Base-by-base conservation (phyloP, 163 green algal genomes). In the Prototheca cutis region DNA sequence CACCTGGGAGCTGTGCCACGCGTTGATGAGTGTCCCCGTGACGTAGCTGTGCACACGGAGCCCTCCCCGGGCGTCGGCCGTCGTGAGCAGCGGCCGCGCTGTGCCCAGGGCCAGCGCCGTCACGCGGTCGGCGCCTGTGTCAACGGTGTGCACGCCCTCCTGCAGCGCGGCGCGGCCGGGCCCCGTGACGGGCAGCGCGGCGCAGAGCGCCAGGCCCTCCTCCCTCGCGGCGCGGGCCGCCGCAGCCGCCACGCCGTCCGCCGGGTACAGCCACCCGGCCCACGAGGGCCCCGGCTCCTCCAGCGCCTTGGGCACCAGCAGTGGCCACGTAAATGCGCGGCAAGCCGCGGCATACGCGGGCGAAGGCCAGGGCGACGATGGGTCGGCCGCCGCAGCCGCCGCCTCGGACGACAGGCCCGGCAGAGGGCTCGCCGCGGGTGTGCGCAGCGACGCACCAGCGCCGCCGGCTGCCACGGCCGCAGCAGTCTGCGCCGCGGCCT, bases 81-180 rank as follows among this genome's bases (percentile, higher is more conserved):
- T 80, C 18, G 76, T 53, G 27, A 88, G 61, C 54, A 85, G 62
- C 27, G 84, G 74, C 48, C 84, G 76, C 68, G 93, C 85, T 40
- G 83, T 76, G 66, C 92, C 84, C 70, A 94, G 84, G 51, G 81
- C 53, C 24, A 93, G 49, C 1, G 78, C 75, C 8, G 79, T 48
- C 17, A 53, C 84, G 60, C 52, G 68, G 45, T 66, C 65, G 19
- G 29, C 17, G 59, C 64, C 68, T 1, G 63, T 71, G 40, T 85
- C 68, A 1, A 87, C 66, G 0, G 61, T 77, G 21, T 72, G 47
- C 40, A 89, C 76, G 53, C 77, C 61, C 8, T 84, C 71, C 23
- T 49, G 36, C 34, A 72, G 49, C 47, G 57, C n/a, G 21, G 55
- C 59, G 10, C 52, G 63, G 40, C 34, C 51, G 23, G 32, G 42